Base-by-base conservation (phyloP, 305 asterid genomes). In the Rubia balearica region DNA sequence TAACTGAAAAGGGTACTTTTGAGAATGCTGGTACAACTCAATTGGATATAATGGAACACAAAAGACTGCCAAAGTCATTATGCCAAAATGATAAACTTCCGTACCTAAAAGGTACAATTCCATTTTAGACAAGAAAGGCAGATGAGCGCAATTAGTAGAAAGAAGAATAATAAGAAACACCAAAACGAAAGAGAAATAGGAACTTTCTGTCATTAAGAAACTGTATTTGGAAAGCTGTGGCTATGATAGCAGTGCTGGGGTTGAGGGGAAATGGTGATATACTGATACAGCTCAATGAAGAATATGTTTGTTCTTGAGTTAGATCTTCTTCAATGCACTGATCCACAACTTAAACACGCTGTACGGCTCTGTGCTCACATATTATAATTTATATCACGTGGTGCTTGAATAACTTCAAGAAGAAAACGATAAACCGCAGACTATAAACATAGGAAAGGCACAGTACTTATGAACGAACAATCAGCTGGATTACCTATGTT, bases 401-500 rank as follows among this genome's bases (percentile, higher is more conserved):
- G 42, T 27, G 51, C 51, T 43, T 22, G 16, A 24, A 43, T 49
- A 55, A n/a, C 59, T 75, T 16, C 13, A 27, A 45, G 8, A 22
- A 70, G 27, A 33, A 12, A 69, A 63, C 22, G 41, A 3, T 1
- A n/a, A 6, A 36, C 6, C 0, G 5, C 24, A 53, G 11, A n/a
- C 9, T 2, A 53, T 51, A 51, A 51, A 51, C 57, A 40, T 17
- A 36, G 61, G 55, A 33, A 40, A 4, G 19, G 33, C 10, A 59
- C 6, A 66, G 14, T 16, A 57, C 36, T 7, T 40, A 16, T 60
- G 61, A 19, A 49, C 61, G 36, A 38, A 61, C 13, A 63, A 41
- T 53, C 53, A 19, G 11, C 8, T 10, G 19, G 71, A 38, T 83
- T 87, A 92, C 98, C 98, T 57, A 65, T 83, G 64, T 83, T 80